Evolutionary conservation across 371 early-diverging fungal genomes (phyloP), one percentile per base, ranked within the genome.

Genomic region (Choanephora cucurbitarum): DNA sequence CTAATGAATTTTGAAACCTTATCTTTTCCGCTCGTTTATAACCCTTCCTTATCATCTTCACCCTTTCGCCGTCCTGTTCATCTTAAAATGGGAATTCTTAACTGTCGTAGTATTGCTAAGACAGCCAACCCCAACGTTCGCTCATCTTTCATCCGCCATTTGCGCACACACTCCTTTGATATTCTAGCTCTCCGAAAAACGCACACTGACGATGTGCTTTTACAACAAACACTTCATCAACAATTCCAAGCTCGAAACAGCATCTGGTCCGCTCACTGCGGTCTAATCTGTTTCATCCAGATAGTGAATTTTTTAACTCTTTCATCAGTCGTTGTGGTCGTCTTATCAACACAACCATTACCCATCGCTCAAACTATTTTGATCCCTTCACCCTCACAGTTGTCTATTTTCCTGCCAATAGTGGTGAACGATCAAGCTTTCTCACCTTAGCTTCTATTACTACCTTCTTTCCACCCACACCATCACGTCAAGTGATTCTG

Each of bases 61-160:
- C 7, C 28, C 7, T 28, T 3, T 28, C 28, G 5, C 5, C 28
- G 5, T 7, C 7, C 28, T 7, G 3, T 28, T 28, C 3, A 28
- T 28, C 28, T 28, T 7, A 28, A 28, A 7, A 3, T 28, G 3
- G 28, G 28, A 28, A 43, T 42, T 14, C 44, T 53, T n/a, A 53
- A 53, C 39, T 53, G 54, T 22, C 17, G 54, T 33, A 33, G 54
- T 19, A 18, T 53, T n/a, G 21, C 11, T 15, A 53, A 53, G 44
- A 53, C 54, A 8, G 15, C 33, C 13, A 31, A 53, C 33, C 21
- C 54, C 13, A 2, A 22, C 3, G 17, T 22, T 17, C 33, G 45
- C 11, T 31, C 15, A 7, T 28, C 28, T 21, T 53, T 44, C 18
- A 53, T 53, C 4, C 43, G 45, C 18, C 32, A 53, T 23, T 34